A percentile compares a stretch with the other conserved stretches of the same genome.
Conservation (phyloP, 2,329 filamentous ascomycete genomes). For the Aspergillus ochraceus region DNA sequence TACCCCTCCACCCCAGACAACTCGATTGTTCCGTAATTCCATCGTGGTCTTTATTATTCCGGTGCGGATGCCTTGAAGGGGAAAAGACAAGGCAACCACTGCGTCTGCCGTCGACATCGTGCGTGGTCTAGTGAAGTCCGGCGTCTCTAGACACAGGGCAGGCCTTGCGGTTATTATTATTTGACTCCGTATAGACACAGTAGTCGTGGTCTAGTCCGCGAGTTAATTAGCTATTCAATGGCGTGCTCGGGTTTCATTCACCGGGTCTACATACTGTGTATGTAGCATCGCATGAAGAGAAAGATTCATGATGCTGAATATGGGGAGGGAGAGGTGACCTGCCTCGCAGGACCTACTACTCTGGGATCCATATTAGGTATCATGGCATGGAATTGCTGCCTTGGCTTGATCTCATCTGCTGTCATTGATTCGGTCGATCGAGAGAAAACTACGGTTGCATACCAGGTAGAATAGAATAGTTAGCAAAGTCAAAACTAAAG, state of each 20-base stretch:
- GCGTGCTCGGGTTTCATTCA: not conserved
- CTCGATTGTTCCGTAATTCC: not conserved
- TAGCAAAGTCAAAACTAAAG: not conserved
- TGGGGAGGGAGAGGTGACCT: not conserved
- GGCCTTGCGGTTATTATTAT: not conserved
- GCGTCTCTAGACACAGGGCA: not conserved
- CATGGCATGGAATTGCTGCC: not conserved
- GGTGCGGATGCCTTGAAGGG: not conserved
- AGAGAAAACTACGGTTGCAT: no score
- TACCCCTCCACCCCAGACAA: not conserved
- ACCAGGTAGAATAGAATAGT: not conserved
- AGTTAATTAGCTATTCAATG: not conserved
- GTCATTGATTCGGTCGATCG: no score
- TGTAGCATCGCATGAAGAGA: not conserved
- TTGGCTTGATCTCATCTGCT: not conserved
- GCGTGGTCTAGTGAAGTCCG: not conserved
- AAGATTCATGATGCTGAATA: not conserved
- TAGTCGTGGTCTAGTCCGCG: no score
- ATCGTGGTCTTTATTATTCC: not conserved
- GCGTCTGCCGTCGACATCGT: not conserved
- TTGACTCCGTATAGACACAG: not conserved
- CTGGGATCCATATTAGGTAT: not conserved
- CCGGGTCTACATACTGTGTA: not conserved
- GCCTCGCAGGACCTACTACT: constrained; percentile 1
- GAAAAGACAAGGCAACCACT: not conserved